Evolutionary conservation across 1,139 yeast species (phyloP).

Genomic region (Scheffersomyces segobiensis): DNA sequence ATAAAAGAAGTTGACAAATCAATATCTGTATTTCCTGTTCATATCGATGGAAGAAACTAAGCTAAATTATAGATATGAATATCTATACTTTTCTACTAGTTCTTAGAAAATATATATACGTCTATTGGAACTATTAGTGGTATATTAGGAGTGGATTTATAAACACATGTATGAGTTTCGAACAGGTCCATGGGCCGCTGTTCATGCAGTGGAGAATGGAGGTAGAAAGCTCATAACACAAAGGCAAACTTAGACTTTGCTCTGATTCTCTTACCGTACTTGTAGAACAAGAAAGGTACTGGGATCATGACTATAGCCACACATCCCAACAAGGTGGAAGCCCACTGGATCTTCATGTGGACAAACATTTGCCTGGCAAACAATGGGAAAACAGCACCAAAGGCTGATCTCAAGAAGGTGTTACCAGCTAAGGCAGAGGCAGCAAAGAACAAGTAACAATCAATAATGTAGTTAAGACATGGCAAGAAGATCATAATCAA

Average conservation of each 20-base stretch:
- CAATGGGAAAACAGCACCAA: conserved; percentile 54
- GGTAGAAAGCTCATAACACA: conserved; percentile 14
- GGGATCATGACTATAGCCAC: conserved; percentile 64
- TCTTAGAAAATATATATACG: neutral
- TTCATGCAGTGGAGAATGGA: neutral
- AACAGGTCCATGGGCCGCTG: neutral
- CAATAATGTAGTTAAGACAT: conserved; percentile 77
- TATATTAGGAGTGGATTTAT: neutral
- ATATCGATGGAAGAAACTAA: no score
- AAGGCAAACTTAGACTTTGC: conserved; percentile 66
- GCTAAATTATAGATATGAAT: no score
- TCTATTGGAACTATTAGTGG: neutral
- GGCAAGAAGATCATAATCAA: conserved; percentile 75
- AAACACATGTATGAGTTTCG: neutral
- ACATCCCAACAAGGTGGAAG: conserved; percentile 74
- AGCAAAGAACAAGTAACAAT: conserved; percentile 74
- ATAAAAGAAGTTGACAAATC: no score
- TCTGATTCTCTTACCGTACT: conserved; percentile 65
- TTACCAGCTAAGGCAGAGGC: conserved; percentile 92
- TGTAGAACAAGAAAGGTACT: conserved; percentile 72
- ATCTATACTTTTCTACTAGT: neutral
- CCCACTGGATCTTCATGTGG: conserved; percentile 79
- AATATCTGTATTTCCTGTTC: neutral
- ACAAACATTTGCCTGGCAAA: conserved; percentile 68
- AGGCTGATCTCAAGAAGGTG: conserved; percentile 67